Evolutionary conservation across 805 yeast species (phyloP).

Genomic region (Candida mattraensis): DNA sequence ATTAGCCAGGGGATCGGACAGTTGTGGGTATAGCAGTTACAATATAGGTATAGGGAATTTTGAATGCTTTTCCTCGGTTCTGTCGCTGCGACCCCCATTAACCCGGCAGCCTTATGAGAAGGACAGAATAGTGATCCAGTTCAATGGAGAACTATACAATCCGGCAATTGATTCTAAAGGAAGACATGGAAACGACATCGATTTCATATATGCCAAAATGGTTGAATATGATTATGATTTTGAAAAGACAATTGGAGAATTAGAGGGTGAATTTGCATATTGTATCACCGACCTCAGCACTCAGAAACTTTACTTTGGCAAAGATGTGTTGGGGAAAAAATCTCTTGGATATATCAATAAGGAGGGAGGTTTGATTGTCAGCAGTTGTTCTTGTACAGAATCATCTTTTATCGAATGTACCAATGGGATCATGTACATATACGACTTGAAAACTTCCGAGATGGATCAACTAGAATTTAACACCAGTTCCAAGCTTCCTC

Average conservation of each 20-base stretch:
- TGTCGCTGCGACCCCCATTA: conserved; percentile 78
- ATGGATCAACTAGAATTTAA: conserved; percentile 23
- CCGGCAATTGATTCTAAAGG: conserved; percentile 40
- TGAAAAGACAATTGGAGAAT: conserved; percentile 37
- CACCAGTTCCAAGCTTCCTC: conserved; percentile 16
- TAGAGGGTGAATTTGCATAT: conserved; percentile 86
- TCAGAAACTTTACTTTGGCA: conserved; percentile 64
- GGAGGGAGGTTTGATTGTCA: conserved; percentile 40
- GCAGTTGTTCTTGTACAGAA: conserved; percentile 44
- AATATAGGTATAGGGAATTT: conserved; percentile 13
- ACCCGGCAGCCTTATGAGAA: conserved; percentile 64
- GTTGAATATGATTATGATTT: conserved; percentile 35
- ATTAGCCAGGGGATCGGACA: conserved; percentile 67
- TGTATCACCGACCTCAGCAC: conserved; percentile 45
- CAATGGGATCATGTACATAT: conserved; percentile 50
- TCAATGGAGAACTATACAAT: conserved; percentile 89
- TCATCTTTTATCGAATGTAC: conserved; percentile 52
- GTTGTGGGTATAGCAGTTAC: conserved; percentile 32
- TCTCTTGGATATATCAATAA: conserved; percentile 54
- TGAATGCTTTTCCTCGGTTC: conserved; percentile 64
- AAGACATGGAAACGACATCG: conserved; percentile 58
- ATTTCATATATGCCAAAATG: conserved; percentile 44
- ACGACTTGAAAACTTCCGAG: conserved; percentile 28
- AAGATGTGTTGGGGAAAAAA: conserved; percentile 81
- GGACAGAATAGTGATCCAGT: conserved; percentile 55